Conservation (phyloP, 1,284 basidiomycete species). For the Butyriboletus appendiculatus region DNA sequence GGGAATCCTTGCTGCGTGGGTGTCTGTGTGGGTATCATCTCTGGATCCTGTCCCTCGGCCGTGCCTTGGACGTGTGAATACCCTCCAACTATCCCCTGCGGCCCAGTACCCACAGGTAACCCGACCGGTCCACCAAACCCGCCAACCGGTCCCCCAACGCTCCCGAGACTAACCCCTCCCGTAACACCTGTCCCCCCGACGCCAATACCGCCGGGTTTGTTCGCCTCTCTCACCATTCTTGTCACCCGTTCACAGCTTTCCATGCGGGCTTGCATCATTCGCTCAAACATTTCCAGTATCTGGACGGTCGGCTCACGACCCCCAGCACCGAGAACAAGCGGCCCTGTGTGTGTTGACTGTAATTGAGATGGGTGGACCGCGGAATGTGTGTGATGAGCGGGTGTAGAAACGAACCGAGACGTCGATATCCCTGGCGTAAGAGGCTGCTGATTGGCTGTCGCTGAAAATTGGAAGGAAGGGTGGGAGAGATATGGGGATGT, state of each 20-base stretch:
- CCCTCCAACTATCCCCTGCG: conserved; percentile 21
- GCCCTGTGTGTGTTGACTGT: conserved; percentile 20
- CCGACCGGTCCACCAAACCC: conserved; percentile 33
- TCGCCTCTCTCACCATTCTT: conserved; percentile 56
- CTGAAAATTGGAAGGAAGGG: conserved; percentile 30
- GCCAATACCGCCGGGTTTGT: conserved; percentile 22
- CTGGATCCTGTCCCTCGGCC: conserved; percentile 9
- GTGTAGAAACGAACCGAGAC: conserved; percentile 13
- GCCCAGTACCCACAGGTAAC: conserved; percentile 22
- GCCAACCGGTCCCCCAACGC: conserved; percentile 32
- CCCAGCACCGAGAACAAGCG: conserved; percentile 30
- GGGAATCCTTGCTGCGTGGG: conserved; percentile 24
- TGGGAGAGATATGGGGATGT: conserved; percentile 34
- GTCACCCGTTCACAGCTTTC: conserved; percentile 70
- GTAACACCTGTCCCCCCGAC: conserved; percentile 7
- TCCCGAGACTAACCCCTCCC: conserved; percentile 17
- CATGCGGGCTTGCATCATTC: conserved; percentile 71
- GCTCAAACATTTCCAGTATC: conserved; percentile 66
- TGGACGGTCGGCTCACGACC: conserved; percentile 47
- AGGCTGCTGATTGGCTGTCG: conserved; percentile 14
- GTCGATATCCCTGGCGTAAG: conserved; percentile 15
- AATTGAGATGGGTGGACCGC: conserved; percentile 15
- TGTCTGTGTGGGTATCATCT: conserved; percentile 19
- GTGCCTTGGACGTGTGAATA: conserved; percentile 16
- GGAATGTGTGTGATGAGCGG: conserved; percentile 14